Percentiles rank a stretch among this genome's conserved stretches.
Evolutionary conservation across 441 rosid genomes (phyloP).

Genomic region (Eutrema salsugineum): DNA sequence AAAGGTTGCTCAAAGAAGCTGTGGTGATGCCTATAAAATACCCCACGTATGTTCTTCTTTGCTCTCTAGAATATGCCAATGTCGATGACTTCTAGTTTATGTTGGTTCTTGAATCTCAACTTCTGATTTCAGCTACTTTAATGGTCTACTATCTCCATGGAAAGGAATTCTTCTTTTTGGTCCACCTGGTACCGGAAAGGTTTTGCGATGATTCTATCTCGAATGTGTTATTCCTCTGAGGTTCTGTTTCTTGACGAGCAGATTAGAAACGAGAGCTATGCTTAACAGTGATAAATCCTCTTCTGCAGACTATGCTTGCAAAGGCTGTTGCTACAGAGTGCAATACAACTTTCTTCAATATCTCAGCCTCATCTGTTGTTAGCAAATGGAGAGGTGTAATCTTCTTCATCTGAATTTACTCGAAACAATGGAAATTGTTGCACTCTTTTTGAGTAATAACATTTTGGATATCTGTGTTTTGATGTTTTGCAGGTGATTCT

Average conservation of each 20-base stretch:
- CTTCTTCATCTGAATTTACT: not conserved
- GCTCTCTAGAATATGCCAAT: not conserved
- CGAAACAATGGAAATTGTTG: not conserved
- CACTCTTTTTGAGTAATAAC: not conserved
- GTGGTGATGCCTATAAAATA: conserved; percentile 99
- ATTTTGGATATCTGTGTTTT: not conserved
- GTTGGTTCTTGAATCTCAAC: not conserved
- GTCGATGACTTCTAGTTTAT: not conserved
- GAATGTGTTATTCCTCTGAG: not conserved
- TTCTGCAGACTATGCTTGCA: conserved; percentile 94
- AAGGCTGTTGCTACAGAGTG: conserved; percentile 99
- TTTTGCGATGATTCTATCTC: conserved; percentile 18
- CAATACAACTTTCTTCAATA: conserved; percentile 97
- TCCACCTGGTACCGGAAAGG: conserved; percentile 99
- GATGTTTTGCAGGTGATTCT: conserved; percentile 74
- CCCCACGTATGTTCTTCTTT: conserved; percentile 59
- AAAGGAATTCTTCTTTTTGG: conserved; percentile 99
- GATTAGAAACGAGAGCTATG: not conserved
- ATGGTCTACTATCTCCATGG: conserved; percentile 95
- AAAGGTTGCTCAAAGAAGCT: conserved; percentile 88
- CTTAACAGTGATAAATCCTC: not conserved
- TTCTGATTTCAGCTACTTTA: conserved; percentile 61
- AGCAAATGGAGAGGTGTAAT: conserved; percentile 85
- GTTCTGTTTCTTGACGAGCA: not conserved
- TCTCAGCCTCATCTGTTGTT: conserved; percentile 97